Conservation (phyloP, 2,329 filamentous ascomycete genomes). For the Ascochyta viciae-villosae region DNA sequence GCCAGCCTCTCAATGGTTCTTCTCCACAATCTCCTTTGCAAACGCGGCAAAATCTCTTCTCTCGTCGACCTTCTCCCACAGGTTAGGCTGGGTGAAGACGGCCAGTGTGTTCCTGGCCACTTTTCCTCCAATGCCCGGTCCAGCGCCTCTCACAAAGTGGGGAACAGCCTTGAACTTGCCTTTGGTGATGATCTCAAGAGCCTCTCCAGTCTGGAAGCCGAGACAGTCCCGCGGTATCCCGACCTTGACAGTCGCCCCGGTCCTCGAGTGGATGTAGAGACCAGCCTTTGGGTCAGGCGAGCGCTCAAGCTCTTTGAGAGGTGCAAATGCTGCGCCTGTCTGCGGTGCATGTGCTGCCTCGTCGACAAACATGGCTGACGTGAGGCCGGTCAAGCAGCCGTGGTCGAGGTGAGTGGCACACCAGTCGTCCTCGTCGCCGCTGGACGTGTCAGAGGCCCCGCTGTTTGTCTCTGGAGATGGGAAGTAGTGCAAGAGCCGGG, state of each 20-base stretch:
- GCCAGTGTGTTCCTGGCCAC: constrained; percentile 80
- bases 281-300: constrained; percentile 87
- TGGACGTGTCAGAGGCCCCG: constrained; percentile 18
- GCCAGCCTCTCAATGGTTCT: constrained; percentile 48
- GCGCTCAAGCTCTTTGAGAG: constrained; percentile 72
- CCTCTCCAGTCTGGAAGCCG: constrained; percentile 94
- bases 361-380: constrained; percentile 95
- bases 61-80: constrained; percentile 79
- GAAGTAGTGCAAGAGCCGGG: constrained; percentile 91
- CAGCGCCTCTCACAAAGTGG: constrained; percentile 87
- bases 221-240: constrained; percentile 90
- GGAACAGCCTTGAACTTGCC: constrained; percentile 93
- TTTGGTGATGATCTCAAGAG: constrained; percentile 87
- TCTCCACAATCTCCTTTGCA: constrained; percentile 62
- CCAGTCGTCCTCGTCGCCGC: constrained; percentile 82
- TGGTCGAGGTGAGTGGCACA: constrained; percentile 91
- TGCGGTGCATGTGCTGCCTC: constrained; percentile 61
- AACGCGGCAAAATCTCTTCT: constrained; percentile 78
- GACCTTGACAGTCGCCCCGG: constrained; percentile 85
- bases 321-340: constrained; percentile 47
- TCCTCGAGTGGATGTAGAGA: constrained; percentile 90
- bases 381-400: constrained; percentile 91
- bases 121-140: constrained; percentile 57
- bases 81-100: constrained; percentile 95
- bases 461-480: constrained; percentile 56